phyloP scores from a whole-genome alignment of 805 yeast species.

The Millerago galiae region DNA sequence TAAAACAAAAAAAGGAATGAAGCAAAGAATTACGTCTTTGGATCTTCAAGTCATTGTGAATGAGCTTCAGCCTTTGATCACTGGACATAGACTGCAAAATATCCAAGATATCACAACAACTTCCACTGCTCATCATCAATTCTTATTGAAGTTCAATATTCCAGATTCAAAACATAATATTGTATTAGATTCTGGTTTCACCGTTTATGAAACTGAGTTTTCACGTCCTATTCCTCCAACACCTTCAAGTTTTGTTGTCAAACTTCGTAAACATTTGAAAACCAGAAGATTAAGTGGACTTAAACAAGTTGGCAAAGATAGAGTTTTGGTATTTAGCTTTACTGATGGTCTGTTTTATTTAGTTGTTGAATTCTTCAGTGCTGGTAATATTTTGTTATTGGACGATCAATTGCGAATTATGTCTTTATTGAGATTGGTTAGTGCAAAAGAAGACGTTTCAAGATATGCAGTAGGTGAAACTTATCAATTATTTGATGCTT shows the following conservation, averaged over 20 bases:
- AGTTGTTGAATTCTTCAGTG: conserved; percentile 89
- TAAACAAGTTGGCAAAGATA: conserved; percentile 70
- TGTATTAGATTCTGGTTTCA: conserved; percentile 81
- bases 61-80: conserved; percentile 54
- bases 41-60: conserved; percentile 67
- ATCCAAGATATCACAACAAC: conserved; percentile 56
- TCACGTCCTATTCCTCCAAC: conserved; percentile 74
- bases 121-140: conserved; percentile 63
- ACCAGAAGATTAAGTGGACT: conserved; percentile 69
- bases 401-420: conserved; percentile 64
- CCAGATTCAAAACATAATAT: conserved; percentile 77
- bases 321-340: conserved; percentile 79
- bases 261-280: conserved; percentile 80
- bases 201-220: conserved; percentile 71
- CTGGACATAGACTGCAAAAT: conserved; percentile 71
- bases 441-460: conserved; percentile 58
- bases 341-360: conserved; percentile 74
- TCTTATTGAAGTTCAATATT: conserved; percentile 68
- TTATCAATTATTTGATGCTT: conserved; percentile 55
- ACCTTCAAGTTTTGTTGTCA: conserved; percentile 82
- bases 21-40: conserved; percentile 79
- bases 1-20: conserved; percentile 4
- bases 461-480: conserved; percentile 69
- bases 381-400: conserved; percentile 80
- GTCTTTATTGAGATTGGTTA: conserved; percentile 71